phyloP scores from a whole-genome alignment of 257 asterid species.

The Cordia subcordata region DNA sequence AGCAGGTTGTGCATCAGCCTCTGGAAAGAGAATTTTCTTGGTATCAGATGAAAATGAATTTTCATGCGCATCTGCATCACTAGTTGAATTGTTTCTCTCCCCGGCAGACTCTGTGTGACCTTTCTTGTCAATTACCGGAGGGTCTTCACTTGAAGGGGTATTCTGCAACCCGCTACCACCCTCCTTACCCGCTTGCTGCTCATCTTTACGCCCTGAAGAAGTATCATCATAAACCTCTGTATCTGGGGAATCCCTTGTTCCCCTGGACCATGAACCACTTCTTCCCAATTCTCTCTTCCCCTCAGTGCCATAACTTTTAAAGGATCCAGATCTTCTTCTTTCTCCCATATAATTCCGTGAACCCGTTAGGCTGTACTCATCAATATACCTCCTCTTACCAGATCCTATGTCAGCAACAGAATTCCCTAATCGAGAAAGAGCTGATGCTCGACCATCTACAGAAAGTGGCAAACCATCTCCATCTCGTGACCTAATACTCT shows the following conservation, averaged over 20 bases:
- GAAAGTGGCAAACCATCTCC: conserved; percentile 31
- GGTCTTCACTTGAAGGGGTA: conserved; percentile 22
- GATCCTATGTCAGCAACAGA: conserved; percentile 38
- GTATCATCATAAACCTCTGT: conserved; percentile 36
- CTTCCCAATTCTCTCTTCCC: conserved; percentile 47
- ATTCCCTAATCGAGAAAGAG: conserved; percentile 63
- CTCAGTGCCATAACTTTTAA: conserved; percentile 48
- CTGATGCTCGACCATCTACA: conserved; percentile 48
- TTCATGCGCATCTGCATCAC: conserved; percentile 35
- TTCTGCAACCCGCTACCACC: conserved; percentile 28
- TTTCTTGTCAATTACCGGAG: conserved; percentile 24
- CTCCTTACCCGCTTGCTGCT: conserved; percentile 37
- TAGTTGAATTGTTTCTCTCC: conserved; percentile 29
- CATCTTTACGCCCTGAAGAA: conserved; percentile 34
- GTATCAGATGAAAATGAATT: conserved; percentile 15
- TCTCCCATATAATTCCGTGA: conserved; percentile 45
- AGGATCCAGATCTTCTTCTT: conserved; percentile 62
- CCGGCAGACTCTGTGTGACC: conserved; percentile 29
- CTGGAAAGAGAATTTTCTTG: conserved; percentile 26
- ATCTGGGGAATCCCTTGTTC: conserved; percentile 35
- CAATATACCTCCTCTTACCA: conserved; percentile 49
- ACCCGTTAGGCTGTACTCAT: conserved; percentile 41
- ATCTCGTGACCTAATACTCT: conserved; percentile 38
- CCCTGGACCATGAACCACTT: conserved; percentile 51
- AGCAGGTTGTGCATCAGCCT: conserved; percentile 31